Evolutionary conservation across 305 asterid genomes (phyloP), one percentile per base, ranked within the genome.

Genomic region (Stenogyne calaminthoides): DNA sequence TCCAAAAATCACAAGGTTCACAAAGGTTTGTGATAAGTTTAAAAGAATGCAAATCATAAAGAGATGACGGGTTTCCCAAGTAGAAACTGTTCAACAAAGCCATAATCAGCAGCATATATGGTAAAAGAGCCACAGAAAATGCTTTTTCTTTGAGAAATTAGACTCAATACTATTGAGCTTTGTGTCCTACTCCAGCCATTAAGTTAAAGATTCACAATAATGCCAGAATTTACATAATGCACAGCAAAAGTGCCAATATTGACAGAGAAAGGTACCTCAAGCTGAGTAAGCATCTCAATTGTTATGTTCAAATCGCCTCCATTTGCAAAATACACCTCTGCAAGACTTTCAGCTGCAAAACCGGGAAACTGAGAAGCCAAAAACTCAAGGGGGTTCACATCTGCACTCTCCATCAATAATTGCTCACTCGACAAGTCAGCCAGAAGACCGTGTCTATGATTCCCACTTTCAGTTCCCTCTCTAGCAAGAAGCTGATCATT

Each of bases 231-330:
- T 20, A 47, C 14, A 54, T 37, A 67, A 19, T 12, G 51, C 52
- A 57, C n/a, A 64, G 29, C 75, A 71, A 71, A 51, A 22, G 71
- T 64, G 47, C 47, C 63, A 66, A 61, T 27, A 56, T 47, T 71
- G 59, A 67, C 70, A 71, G 16, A 25, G 64, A 59, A 78, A 52
- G 69, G 29, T 81, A 95, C 99, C 98, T 95, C 97, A 55, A 95
- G 97, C 87, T 90, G 99, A 67, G 94, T 81, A 81, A 95, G 99
- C 96, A 90, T 92, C 79, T 92, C 99, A 70, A 95, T 80, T 34
- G 99, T 90, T 75, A 88, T 82, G 84, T 92, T 88, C 67, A 95
- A 76, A 82, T 95, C 96, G 64, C 99, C 91, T 22, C 86, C 96
- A 42, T 89, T 95, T 51, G 94, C 91, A 83, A 89, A 88, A 84